Conservation (phyloP, 306 rosid species). For the Quercus engelmannii region DNA sequence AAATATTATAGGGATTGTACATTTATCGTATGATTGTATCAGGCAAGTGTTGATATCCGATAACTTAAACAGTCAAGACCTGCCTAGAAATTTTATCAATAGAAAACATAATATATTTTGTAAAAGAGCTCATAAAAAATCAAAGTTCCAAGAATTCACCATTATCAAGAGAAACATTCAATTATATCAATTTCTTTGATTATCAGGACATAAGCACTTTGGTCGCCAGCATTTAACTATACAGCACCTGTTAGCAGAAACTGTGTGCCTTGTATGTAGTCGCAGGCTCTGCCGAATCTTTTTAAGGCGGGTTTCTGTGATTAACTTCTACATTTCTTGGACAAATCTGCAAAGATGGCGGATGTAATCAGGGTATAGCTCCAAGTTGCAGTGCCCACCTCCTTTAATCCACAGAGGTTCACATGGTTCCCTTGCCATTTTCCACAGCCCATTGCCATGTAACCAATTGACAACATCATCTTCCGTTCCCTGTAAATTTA, state of each 20-base stretch:
- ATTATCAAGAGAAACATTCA: conserved; percentile 19
- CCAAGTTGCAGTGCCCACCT: conserved; percentile 97
- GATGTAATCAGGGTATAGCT: conserved; percentile 96
- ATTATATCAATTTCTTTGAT: conserved; percentile 25
- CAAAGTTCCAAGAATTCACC: conserved; percentile 13
- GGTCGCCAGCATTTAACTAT: conserved; percentile 37
- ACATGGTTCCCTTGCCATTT: conserved; percentile 83
- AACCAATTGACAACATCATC: conserved; percentile 91
- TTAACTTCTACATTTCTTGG: conserved; percentile 81
- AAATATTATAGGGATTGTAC: too few relatives aligned
- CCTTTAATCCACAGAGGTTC: conserved; percentile 98
- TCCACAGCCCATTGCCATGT: conserved; percentile 85
- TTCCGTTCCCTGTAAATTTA: conserved; percentile 81
- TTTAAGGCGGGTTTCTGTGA: conserved; percentile 64
- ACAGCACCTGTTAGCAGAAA: conserved; percentile 30
- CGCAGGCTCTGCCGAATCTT: conserved; percentile 51
- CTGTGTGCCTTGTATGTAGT: conserved; percentile 27
- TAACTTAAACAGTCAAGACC: neutral
- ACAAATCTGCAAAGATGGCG: conserved; percentile 77
- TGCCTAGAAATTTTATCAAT: neutral
- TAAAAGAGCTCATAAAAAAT: conserved; percentile 24
- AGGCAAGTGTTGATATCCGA: too few relatives aligned
- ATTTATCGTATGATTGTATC: too few relatives aligned
- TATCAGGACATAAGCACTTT: conserved; percentile 24
- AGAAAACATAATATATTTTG: neutral